Evolutionary conservation across 78 protist species (phyloP), one percentile per base, ranked within the genome.

Genomic region (Monosiga brevicollis): DNA sequence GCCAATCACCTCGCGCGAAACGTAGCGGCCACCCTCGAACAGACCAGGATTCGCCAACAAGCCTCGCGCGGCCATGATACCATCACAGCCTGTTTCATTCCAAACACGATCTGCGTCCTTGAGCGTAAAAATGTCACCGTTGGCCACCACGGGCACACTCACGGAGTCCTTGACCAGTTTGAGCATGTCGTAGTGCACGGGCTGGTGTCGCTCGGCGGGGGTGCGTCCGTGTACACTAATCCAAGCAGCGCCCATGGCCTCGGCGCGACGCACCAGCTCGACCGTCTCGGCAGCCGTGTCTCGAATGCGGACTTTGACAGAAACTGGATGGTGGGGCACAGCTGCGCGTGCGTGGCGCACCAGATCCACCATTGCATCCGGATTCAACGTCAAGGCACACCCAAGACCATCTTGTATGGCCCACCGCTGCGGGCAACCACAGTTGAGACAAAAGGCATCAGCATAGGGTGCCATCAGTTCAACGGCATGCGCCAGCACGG

Each of bases 381-480:
- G 94, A 37, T 77, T 32, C 3, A 9, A 6, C 38, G 88, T 72
- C 62, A 92, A 81, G 25, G 40, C 77, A 1, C 93, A 73, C 2
- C 95, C 95, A 78, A 54, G 80, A 1, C 91, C 94, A 62, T 88
- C 89, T 1, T 36, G 49, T 85, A 91, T 93, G 25, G 90, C 93
- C 96, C 96, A 93, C 38, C 49, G 72, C 85, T 93, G 96, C 15
- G 96, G 96, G 55, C 96, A 93, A 79, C 96, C 96, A 49, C 96
- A 93, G 87, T 93, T 93, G 76, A 91, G 74, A 83, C 91, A 93
- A 2, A 93, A 76, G 39, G 85, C 94, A 20, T 79, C 77, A 9
- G 37, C 79, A 2, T n/a, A 42, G 24, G 72, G 83, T 2, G 87
- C 82, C 1, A 90, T 90, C 35, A 81, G 72, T 43, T 74, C 91